Percentiles rank a stretch among this genome's conserved stretches.
These are phyloP conservation scores for Jacaranda mimosifolia DNA, from an alignment of 257 asterid genomes.

Conservation along the genomic window DNA sequence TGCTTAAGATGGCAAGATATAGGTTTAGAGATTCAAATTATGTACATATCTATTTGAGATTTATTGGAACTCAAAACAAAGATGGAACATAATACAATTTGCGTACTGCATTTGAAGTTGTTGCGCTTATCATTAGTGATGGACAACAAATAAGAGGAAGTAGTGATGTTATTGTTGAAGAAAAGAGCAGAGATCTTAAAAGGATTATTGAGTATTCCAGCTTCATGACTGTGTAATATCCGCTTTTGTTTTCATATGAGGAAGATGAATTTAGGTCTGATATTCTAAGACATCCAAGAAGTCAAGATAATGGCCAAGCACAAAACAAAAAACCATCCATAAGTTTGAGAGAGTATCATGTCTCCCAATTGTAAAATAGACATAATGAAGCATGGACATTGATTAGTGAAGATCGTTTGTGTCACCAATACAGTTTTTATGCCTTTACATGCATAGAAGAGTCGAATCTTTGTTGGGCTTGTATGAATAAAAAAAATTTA, in stretches of 20 bases:
- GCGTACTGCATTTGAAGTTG: not conserved
- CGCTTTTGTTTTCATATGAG: not conserved
- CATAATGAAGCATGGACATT: not conserved
- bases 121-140: not conserved
- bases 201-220: not conserved
- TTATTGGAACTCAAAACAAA: not conserved
- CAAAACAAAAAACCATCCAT: not conserved
- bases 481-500: not conserved
- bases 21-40: not conserved
- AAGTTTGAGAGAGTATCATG: not conserved
- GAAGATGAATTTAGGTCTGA: not conserved
- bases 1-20: too few species aligned
- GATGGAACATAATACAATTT: not conserved
- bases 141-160: not conserved
- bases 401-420: not conserved
- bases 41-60: not conserved
- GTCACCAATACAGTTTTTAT: not conserved
- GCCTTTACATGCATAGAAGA: not conserved
- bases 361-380: not conserved
- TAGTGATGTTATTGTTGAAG: not conserved
- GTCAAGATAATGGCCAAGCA: not conserved
- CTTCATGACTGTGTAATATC: not conserved
- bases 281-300: not conserved
- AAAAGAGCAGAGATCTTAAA: not conserved
- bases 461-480: not conserved